These are phyloP conservation scores for Eustoma russellianum DNA, from an alignment of 257 asterid species.

Conservation along the genomic window DNA sequence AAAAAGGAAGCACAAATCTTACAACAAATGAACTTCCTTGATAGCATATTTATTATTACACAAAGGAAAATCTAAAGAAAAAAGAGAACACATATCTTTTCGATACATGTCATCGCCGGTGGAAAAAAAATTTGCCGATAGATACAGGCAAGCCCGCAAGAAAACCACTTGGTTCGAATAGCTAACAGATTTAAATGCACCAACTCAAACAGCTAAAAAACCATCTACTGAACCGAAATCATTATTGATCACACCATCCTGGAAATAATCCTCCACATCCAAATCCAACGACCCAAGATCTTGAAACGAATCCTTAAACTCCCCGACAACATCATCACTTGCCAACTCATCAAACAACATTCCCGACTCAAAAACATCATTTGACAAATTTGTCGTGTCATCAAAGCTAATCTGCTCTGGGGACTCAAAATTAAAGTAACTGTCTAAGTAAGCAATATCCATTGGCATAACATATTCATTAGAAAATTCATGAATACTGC, in stretches of 20 bases:
- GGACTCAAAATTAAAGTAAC: constrained; percentile 39
- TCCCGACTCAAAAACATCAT: constrained; percentile 18
- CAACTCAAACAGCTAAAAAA: constrained; percentile 23
- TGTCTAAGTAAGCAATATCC: constrained; percentile 53
- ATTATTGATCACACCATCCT: constrained; percentile 17
- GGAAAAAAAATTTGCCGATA: constrained; percentile 64
- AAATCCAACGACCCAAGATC: constrained; percentile 38
- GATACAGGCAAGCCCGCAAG: constrained; percentile 37
- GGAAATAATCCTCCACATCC: constrained; percentile 43
- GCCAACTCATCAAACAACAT: constrained; percentile 11
- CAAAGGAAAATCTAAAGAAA: neutral
- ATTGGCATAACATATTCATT: constrained; percentile 33
- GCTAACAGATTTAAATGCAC: neutral
- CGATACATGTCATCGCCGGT: constrained; percentile 20
- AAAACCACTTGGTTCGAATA: neutral
- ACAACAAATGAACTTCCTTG: too few relatives aligned
- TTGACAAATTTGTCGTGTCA: constrained; percentile 9
- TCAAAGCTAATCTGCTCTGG: constrained; percentile 27
- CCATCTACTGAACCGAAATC: constrained; percentile 37
- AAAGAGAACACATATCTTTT: constrained; percentile 6
- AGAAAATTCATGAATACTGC: constrained; percentile 13
- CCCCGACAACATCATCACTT: constrained; percentile 17
- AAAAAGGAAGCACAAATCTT: too few relatives aligned
- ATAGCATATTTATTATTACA: neutral
- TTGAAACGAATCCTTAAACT: constrained; percentile 28